These are phyloP conservation scores for Pisolithus albus DNA, from an alignment of 768 basidiomycete genomes.

Conservation along the genomic window DNA sequence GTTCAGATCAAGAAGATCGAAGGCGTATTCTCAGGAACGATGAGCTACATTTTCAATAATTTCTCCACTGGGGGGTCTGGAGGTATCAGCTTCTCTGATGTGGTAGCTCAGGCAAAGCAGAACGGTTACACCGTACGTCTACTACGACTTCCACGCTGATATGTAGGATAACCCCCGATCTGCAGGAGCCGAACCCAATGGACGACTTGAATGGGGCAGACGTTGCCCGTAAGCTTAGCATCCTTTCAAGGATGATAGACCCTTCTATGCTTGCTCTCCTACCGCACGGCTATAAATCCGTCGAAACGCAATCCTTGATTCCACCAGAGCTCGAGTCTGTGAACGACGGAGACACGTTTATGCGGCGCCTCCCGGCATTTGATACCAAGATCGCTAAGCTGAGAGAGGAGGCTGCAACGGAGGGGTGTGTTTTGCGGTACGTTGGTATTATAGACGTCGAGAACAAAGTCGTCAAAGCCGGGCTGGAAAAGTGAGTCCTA, in stretches of 20 bases:
- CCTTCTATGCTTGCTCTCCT: constrained; percentile 40
- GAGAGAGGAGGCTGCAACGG: constrained; percentile 68
- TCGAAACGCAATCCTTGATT: constrained; percentile 80
- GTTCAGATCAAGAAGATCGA: constrained; percentile 80
- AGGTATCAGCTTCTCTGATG: constrained; percentile 77
- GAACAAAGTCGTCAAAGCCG: constrained; percentile 69
- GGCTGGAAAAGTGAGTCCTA: constrained; percentile 72
- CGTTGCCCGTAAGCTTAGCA: constrained; percentile 95
- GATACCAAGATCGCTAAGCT: constrained; percentile 74
- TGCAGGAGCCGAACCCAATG: constrained; percentile 91
- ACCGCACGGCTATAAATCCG: constrained; percentile 72
- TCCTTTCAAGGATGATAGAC: constrained; percentile 76
- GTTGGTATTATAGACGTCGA: constrained; percentile 89
- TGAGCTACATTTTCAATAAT: constrained; percentile 99
- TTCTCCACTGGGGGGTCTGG: constrained; percentile 63
- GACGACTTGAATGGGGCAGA: constrained; percentile 97
- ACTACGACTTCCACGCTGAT: neutral
- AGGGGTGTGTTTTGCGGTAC: constrained; percentile 84
- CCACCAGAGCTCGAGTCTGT: constrained; percentile 65
- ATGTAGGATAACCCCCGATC: neutral
- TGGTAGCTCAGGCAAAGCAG: constrained; percentile 82
- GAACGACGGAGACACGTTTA: constrained; percentile 74
- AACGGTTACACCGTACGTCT: constrained; percentile 82
- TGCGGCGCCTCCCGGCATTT: constrained; percentile 71
- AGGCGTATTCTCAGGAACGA: constrained; percentile 95